phyloP scores from a whole-genome alignment of 1,139 yeast species.

The Casaregolazyma suthepensis region DNA sequence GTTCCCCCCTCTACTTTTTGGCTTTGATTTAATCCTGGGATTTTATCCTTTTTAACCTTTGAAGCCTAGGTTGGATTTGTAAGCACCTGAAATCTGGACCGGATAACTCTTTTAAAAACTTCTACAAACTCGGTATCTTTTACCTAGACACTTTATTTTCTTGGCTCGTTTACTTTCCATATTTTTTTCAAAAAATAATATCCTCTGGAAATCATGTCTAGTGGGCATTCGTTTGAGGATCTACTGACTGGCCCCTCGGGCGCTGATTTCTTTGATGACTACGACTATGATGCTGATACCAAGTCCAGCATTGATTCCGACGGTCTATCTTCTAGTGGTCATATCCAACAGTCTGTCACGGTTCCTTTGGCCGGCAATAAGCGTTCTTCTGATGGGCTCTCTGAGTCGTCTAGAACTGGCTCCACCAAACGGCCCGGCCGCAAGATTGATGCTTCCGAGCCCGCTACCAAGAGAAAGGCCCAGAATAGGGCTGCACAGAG shows the following conservation, averaged over 20 bases:
- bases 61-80: neutral
- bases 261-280: slow-evolving; percentile 1
- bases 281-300: neutral
- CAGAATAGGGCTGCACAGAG: slow-evolving; percentile 97
- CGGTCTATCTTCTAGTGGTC: neutral
- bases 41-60: neutral
- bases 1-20: neutral
- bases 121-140: neutral
- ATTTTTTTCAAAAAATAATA: neutral
- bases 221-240: slow-evolving; percentile 5
- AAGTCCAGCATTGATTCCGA: neutral
- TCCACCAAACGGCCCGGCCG: slow-evolving; percentile 50
- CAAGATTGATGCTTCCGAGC: slow-evolving; percentile 73
- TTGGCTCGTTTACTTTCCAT: neutral
- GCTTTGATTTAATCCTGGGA: neutral
- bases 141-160: neutral
- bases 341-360: slow-evolving; percentile 4
- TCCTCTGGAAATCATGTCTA: neutral
- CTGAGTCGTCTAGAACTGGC: neutral
- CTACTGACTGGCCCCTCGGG: slow-evolving; percentile 1
- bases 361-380: slow-evolving; percentile 3
- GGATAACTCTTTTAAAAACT: neutral
- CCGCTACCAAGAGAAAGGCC: slow-evolving; percentile 82
- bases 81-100: neutral
- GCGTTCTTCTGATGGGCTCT: neutral